A percentile compares a stretch with the other conserved stretches of the same genome.
phyloP scores from a whole-genome alignment of 2,329 filamentous ascomycete genomes.

The Colletotrichum phormii region DNA sequence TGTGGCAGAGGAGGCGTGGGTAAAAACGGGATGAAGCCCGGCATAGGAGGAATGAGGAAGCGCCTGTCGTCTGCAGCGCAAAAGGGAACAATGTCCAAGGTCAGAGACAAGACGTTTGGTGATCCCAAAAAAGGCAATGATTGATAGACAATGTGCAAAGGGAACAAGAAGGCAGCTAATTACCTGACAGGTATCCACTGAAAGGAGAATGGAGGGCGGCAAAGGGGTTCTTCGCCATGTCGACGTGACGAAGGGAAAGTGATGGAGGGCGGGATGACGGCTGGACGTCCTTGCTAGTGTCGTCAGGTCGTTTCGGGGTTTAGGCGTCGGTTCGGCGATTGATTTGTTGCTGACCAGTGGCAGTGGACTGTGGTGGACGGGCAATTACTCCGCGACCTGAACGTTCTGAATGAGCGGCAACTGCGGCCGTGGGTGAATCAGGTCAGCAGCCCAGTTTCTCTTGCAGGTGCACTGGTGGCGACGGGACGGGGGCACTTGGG shows the following conservation, averaged over 20 bases:
- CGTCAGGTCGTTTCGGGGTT: constrained; percentile 28
- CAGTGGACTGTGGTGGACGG: neutral
- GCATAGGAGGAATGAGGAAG: constrained; percentile 29
- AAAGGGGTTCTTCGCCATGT: constrained; percentile 26
- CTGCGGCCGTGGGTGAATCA: neutral
- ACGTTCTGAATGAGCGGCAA: neutral
- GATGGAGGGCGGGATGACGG: constrained; percentile 26
- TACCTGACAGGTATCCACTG: constrained; percentile 25
- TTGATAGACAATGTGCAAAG: neutral
- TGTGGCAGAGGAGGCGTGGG: constrained; percentile 28
- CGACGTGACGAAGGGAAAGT: constrained; percentile 13
- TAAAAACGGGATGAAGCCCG: constrained; percentile 30
- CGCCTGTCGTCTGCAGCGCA: constrained; percentile 10
- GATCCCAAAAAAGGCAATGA: neutral
- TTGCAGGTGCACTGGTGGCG: neutral
- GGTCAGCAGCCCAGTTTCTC: neutral
- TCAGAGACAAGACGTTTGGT: constrained; percentile 14
- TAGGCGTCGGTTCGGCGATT: constrained; percentile 31
- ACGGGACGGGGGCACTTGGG: neutral
- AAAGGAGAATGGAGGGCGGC: constrained; percentile 13
- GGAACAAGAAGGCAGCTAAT: constrained; percentile 11
- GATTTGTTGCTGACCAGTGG: neutral
- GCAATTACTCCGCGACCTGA: neutral
- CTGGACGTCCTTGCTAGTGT: constrained; percentile 9
- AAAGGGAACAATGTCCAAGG: neutral